Evolutionary conservation across 495 filamentous ascomycete species (phyloP), one percentile per base, ranked within the genome.

Genomic region (Geopyxis carbonaria): DNA sequence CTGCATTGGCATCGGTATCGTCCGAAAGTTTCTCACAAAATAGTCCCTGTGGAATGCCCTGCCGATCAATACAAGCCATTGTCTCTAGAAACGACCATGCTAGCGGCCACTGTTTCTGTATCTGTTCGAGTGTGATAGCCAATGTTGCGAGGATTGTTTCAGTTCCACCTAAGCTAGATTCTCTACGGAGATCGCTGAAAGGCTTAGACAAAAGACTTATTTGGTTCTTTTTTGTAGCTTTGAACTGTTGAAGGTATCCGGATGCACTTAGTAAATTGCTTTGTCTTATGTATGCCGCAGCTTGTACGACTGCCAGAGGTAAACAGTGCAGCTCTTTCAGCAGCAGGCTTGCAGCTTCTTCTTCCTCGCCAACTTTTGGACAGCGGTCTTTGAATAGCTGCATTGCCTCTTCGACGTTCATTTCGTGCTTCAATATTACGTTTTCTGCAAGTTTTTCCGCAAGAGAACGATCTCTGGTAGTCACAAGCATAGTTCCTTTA

Each of bases 271-370:
- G n/a, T n/a, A n/a, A n/a, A n/a, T n/a, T 37, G 34, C 8, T 22
- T 20, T 37, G 10, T 37, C 34, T 2, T 60, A 68, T 56, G 34
- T 59, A 68, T 1, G 63, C 43, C 5, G 59, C 61, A 5, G 64
- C 64, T 31, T 68, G 64, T 1, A 34, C 43, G 30, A 66, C 61
- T 0, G 64, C 64, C 1, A 68, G 42, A 9, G 61, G 64, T 1
- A 67, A 56, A 39, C 25, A 52, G 0, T 48, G 50, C 9, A 65
- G 48, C 2, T 45, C 41, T 2, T 47, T 22, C 0, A 64, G 44
- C 0, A 67, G 50, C 19, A n/a, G n/a, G n/a, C n/a, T n/a, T n/a
- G n/a, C n/a, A n/a, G n/a, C n/a, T n/a, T n/a, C n/a, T n/a, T n/a
- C n/a, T n/a, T n/a, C n/a, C n/a, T n/a, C n/a, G n/a, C n/a, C n/a